These are phyloP conservation scores for Raphanus sativus DNA, from an alignment of 345 rosid genomes.

Conservation along the genomic window DNA sequence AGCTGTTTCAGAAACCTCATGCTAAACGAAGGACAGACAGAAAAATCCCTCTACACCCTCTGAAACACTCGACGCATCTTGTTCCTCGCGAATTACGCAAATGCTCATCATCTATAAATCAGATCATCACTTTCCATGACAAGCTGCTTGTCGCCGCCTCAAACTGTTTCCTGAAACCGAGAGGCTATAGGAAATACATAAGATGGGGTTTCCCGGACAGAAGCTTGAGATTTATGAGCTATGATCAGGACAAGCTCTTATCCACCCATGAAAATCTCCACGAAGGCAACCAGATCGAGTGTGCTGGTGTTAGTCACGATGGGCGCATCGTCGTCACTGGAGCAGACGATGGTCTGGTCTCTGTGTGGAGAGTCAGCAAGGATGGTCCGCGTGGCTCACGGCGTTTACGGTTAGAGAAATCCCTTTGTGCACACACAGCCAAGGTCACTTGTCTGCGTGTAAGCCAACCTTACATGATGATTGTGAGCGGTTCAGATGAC, in stretches of 20 bases:
- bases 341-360: conserved; percentile 85
- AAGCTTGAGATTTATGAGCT: conserved; percentile 93
- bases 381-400: conserved; percentile 62
- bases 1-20: conserved; percentile 89
- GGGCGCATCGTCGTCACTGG: conserved; percentile 90
- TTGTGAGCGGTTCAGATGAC: conserved; percentile 92
- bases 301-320: conserved; percentile 85
- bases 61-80: conserved; percentile 77
- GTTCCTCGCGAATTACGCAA: conserved; percentile 84
- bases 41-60: conserved; percentile 82
- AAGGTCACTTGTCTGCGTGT: conserved; percentile 86
- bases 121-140: conserved; percentile 74
- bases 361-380: conserved; percentile 81
- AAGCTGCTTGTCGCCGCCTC: conserved; percentile 69
- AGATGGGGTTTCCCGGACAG: conserved; percentile 98
- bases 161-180: conserved; percentile 87
- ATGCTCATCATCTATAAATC: conserved; percentile 65
- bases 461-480: conserved; percentile 90
- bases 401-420: conserved; percentile 66
- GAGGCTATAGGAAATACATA: conserved; percentile 78
- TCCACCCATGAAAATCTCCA: conserved; percentile 98
- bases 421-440: conserved; percentile 78
- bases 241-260: conserved; percentile 90
- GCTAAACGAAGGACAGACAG: conserved; percentile 71
- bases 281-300: conserved; percentile 85